phyloP scores from a whole-genome alignment of 2,329 filamentous ascomycete species.

The Paecilomyces variotii region DNA sequence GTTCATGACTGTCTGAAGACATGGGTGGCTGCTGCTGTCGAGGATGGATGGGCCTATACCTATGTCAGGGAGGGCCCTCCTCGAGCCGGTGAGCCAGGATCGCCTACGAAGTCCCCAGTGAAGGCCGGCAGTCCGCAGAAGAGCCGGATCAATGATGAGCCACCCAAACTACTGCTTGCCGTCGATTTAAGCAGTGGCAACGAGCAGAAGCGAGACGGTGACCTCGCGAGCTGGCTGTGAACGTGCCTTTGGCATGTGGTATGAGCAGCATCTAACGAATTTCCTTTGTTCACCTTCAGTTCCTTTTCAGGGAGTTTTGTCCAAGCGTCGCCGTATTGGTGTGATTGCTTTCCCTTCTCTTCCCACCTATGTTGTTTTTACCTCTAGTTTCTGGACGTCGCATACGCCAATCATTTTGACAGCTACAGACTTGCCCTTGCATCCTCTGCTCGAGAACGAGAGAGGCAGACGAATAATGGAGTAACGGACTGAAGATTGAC shows the following conservation, averaged over 20 bases:
- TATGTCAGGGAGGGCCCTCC: conserved; percentile 58
- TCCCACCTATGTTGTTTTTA: background rate
- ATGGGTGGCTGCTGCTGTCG: conserved; percentile 80
- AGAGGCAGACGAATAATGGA: background rate
- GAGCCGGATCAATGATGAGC: conserved; percentile 35
- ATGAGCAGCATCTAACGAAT: conserved; percentile 2
- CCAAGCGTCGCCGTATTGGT: background rate
- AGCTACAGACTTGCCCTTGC: background rate
- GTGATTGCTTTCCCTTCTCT: background rate
- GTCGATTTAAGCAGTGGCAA: conserved; percentile 24
- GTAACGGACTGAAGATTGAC: background rate
- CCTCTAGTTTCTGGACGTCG: background rate
- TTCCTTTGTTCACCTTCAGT: background rate
- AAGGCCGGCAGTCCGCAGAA: conserved; percentile 39
- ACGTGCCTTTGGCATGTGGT: background rate
- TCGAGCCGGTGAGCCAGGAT: conserved; percentile 26
- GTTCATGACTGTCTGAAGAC: conserved; percentile 83
- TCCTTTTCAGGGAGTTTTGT: background rate
- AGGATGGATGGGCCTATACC: conserved; percentile 80
- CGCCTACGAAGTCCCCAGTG: conserved; percentile 40
- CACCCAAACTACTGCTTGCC: conserved; percentile 51
- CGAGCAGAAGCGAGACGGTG: conserved; percentile 15
- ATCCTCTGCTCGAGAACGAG: background rate
- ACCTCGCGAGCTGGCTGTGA: conserved; percentile 31
- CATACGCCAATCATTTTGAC: background rate